phyloP scores from a whole-genome alignment of 345 rosid genomes.

The Dipteronia dyeriana region DNA sequence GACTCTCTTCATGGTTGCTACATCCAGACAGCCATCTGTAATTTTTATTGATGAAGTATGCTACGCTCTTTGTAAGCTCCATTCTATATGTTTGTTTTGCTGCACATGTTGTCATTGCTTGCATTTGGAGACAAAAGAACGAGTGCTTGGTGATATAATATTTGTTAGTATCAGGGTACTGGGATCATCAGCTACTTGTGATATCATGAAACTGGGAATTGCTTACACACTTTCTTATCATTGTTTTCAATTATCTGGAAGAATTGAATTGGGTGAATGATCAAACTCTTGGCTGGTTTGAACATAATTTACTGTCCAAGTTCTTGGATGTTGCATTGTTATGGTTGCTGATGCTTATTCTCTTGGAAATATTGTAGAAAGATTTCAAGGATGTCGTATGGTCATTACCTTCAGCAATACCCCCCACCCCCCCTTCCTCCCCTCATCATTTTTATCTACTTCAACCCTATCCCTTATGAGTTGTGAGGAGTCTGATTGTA shows the following conservation, averaged over 20 bases:
- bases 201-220: conserved; percentile 12
- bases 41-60: conserved; percentile 96
- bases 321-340: background rate
- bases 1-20: conserved; percentile 87
- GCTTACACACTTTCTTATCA: background rate
- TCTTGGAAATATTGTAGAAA: background rate
- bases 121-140: background rate
- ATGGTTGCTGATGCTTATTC: background rate
- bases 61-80: conserved; percentile 15
- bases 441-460: background rate
- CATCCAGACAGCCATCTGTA: conserved; percentile 90
- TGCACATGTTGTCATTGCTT: background rate
- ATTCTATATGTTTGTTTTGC: conserved; percentile 13
- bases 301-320: background rate
- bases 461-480: background rate
- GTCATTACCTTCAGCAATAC: background rate
- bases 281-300: conserved; percentile 6
- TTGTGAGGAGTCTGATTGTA: background rate
- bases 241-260: background rate
- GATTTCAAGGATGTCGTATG: background rate
- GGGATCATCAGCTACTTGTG: background rate
- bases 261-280: background rate
- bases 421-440: background rate
- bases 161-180: background rate
- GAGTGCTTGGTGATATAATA: conserved; percentile 4